Conservation (phyloP, 1,139 yeast genomes). For the Yamadazyma sp. region DNA sequence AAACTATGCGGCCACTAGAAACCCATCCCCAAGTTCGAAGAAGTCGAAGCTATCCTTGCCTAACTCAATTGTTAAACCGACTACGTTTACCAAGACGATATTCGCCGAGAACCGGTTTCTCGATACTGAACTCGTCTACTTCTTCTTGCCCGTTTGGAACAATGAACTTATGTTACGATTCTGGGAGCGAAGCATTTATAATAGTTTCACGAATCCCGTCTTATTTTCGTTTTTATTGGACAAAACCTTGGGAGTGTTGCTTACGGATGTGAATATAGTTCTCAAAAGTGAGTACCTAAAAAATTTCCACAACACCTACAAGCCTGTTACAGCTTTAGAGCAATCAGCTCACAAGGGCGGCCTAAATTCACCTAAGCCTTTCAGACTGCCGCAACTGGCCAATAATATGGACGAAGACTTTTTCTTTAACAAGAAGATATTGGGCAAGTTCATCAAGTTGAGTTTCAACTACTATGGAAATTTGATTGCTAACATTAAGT, state of each 20-base stretch:
- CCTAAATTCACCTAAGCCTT: neutral
- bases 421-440: conserved; percentile 29
- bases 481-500: conserved; percentile 34
- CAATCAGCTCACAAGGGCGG: neutral
- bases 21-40: neutral
- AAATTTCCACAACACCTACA: conserved; percentile 17
- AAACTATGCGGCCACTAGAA: neutral
- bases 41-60: conserved; percentile 13
- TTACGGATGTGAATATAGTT: conserved; percentile 24
- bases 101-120: neutral
- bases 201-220: conserved; percentile 14
- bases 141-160: conserved; percentile 29
- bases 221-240: conserved; percentile 39
- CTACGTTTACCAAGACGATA: conserved; percentile 8
- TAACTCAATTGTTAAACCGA: conserved; percentile 13
- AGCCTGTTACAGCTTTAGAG: conserved; percentile 8
- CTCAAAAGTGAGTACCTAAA: conserved; percentile 20
- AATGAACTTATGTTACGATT: conserved; percentile 19
- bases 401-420: conserved; percentile 16
- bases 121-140: neutral
- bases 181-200: conserved; percentile 22
- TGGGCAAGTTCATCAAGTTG: conserved; percentile 31
- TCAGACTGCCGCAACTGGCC: conserved; percentile 1
- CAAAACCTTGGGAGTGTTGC: conserved; percentile 34
- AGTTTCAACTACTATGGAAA: conserved; percentile 37